phyloP scores from a whole-genome alignment of 208 protist species.

The Novymonas esmeraldas region DNA sequence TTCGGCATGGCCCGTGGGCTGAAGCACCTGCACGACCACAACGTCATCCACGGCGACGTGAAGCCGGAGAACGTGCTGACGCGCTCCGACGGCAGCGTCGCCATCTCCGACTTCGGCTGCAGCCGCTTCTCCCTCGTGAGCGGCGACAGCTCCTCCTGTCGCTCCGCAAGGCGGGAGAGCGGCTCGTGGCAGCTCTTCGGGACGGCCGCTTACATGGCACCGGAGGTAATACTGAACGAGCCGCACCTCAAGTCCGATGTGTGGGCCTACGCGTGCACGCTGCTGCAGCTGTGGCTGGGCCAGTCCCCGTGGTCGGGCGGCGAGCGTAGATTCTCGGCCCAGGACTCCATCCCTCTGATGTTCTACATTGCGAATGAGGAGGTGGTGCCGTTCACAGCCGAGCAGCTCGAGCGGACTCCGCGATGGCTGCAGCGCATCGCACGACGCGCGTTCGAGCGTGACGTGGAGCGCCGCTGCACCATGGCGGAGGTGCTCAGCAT shows the following conservation, averaged over 20 bases:
- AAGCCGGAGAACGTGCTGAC: slow-evolving; percentile 80
- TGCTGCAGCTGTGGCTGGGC: slow-evolving; percentile 56
- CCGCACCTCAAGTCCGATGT: slow-evolving; percentile 64
- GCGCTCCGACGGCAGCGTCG: slow-evolving; percentile 66
- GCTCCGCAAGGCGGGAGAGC: slow-evolving; percentile 5
- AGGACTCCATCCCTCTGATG: slow-evolving; percentile 58
- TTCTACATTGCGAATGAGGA: slow-evolving; percentile 60
- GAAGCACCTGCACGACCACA: slow-evolving; percentile 75
- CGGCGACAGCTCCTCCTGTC: slow-evolving; percentile 12
- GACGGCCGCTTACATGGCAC: slow-evolving; percentile 75
- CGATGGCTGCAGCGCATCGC: slow-evolving; percentile 63
- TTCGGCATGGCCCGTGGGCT: slow-evolving; percentile 60
- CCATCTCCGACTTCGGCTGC: slow-evolving; percentile 75
- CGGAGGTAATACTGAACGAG: slow-evolving; percentile 58
- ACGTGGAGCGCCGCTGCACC: slow-evolving; percentile 42
- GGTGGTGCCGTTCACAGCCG: slow-evolving; percentile 41
- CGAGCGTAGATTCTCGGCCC: slow-evolving; percentile 16
- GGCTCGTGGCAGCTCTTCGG: slow-evolving; percentile 34
- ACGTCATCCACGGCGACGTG: slow-evolving; percentile 75
- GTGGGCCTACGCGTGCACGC: slow-evolving; percentile 69
- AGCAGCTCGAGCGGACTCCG: slow-evolving; percentile 38
- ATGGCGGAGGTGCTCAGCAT: slow-evolving; percentile 56
- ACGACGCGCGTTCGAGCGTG: slow-evolving; percentile 45
- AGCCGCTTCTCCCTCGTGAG: slow-evolving; percentile 40
- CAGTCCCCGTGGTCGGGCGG: slow-evolving; percentile 42